These are phyloP conservation scores for Globisporangium nunn DNA, from an alignment of 352 stramenopile genomes.

Conservation along the genomic window DNA sequence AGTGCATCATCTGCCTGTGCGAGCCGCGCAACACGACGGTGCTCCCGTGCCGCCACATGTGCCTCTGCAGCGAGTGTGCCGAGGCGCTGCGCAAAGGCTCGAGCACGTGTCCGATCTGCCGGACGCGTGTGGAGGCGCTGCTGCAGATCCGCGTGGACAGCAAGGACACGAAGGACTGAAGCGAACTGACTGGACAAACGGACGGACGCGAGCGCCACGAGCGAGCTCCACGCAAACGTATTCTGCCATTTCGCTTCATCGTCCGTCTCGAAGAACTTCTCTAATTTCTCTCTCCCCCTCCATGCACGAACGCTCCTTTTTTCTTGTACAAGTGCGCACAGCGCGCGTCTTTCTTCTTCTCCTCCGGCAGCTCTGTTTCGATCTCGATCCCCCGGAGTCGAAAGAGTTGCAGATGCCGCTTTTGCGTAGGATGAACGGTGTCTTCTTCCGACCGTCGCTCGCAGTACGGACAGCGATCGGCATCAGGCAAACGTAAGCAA, in stretches of 20 bases:
- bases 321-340: slow-evolving; percentile 8
- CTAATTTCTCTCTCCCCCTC: slow-evolving; percentile 1
- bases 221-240: slow-evolving; percentile 3
- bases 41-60: slow-evolving; percentile 84
- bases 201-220: too few species aligned
- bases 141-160: slow-evolving; percentile 69
- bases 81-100: slow-evolving; percentile 61
- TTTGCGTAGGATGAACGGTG: too few species aligned
- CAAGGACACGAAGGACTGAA: slow-evolving; percentile 29
- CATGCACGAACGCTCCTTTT: neutral
- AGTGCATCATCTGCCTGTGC: slow-evolving; percentile 86
- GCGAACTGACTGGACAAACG: too few species aligned
- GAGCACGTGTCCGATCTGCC: slow-evolving; percentile 79
- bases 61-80: slow-evolving; percentile 73
- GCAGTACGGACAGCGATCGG: too few species aligned
- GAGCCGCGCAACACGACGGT: slow-evolving; percentile 79
- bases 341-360: too few species aligned
- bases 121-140: slow-evolving; percentile 63
- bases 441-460: too few species aligned
- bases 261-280: neutral
- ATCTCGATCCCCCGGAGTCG: too few species aligned
- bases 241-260: slow-evolving; percentile 3
- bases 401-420: too few species aligned
- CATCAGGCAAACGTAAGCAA: slow-evolving; percentile 19
- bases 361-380: neutral